Conservation (phyloP, 2,329 filamentous ascomycete species). For the Aspergillus uvarum region DNA sequence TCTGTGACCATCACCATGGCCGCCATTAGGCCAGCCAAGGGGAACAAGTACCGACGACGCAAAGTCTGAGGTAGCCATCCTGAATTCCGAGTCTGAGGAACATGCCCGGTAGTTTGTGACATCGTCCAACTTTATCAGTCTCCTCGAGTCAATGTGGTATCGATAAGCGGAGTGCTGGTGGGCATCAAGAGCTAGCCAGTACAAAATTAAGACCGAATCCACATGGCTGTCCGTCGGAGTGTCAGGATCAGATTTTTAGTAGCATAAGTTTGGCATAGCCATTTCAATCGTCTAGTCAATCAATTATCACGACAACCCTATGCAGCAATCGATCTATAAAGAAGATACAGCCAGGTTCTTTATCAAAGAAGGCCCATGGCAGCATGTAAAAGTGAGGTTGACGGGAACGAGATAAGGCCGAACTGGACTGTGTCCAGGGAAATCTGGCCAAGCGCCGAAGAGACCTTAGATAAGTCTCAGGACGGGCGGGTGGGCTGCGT, state of each 20-base stretch:
- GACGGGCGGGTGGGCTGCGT: constrained; percentile 1
- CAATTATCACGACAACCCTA: background rate
- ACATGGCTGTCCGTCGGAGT: background rate
- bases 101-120: background rate
- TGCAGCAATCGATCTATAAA: background rate
- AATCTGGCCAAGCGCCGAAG: constrained; percentile 5
- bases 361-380: background rate
- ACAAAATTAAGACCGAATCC: background rate
- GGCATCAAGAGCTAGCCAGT: constrained; percentile 1
- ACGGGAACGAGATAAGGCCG: background rate
- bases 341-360: background rate
- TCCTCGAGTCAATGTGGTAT: background rate
- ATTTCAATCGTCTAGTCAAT: background rate
- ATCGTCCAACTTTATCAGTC: background rate
- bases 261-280: background rate
- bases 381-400: background rate
- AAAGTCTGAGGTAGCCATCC: constrained; percentile 10
- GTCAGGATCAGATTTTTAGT: background rate
- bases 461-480: background rate
- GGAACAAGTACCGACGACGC: constrained; percentile 6
- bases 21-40: constrained; percentile 4
- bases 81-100: constrained; percentile 1
- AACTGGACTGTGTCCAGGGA: background rate
- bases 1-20: constrained; percentile 5
- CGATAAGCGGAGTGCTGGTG: background rate